Percentiles rank a stretch among this genome's conserved stretches.
Evolutionary conservation across 164 flowering plant species (phyloP).

Genomic region (Liquidambar formosana): DNA sequence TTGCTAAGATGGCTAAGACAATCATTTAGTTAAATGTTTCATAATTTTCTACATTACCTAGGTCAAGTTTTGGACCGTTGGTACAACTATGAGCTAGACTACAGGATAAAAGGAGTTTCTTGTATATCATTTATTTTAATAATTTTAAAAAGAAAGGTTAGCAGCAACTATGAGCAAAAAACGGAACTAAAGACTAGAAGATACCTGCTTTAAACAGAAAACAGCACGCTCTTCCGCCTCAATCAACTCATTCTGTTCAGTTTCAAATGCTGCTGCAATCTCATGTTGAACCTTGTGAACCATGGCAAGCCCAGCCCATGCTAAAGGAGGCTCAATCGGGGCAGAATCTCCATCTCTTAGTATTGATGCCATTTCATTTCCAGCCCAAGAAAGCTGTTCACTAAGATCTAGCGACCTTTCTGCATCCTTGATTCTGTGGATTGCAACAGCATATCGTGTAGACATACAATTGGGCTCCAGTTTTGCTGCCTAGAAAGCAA

Average conservation of each 20-base stretch:
- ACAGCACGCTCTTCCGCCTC: conserved; percentile 80
- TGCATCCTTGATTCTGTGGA: conserved; percentile 82
- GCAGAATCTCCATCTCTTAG: conserved; percentile 80
- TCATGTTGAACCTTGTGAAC: conserved; percentile 91
- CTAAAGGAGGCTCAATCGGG: conserved; percentile 60
- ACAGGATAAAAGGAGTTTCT: no score
- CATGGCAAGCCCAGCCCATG: conserved; percentile 93
- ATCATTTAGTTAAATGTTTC: background rate
- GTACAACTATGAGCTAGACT: no score
- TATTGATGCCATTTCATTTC: conserved; percentile 96
- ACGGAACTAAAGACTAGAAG: background rate
- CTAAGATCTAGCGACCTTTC: conserved; percentile 84
- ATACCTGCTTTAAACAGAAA: conserved; percentile 74
- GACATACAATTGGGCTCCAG: conserved; percentile 87
- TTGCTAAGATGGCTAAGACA: background rate
- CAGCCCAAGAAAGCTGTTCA: conserved; percentile 90
- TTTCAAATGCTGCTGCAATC: conserved; percentile 70
- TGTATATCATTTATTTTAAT: background rate
- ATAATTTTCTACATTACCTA: background rate
- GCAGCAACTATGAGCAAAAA: background rate
- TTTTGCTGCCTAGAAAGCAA: conserved; percentile 66
- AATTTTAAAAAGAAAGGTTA: background rate
- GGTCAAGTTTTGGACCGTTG: background rate
- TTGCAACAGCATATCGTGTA: conserved; percentile 79
- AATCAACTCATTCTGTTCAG: conserved; percentile 48